Conservation (phyloP, 2,329 filamentous ascomycete genomes). For the Epichloe elymi region DNA sequence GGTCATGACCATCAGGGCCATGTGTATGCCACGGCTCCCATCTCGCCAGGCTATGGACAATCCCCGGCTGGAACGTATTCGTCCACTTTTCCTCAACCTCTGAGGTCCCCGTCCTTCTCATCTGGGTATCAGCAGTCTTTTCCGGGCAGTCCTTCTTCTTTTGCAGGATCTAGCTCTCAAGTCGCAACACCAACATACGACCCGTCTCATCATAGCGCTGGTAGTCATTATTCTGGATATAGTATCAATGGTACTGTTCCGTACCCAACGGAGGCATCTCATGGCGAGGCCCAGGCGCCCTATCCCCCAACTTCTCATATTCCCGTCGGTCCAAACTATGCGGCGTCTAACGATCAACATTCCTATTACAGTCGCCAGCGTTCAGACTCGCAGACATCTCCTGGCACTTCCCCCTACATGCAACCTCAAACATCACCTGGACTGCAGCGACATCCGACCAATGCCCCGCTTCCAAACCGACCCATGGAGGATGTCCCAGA, state of each 20-base stretch:
- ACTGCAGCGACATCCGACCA: conserved; percentile 44
- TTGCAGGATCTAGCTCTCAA: conserved; percentile 13
- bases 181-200: conserved; percentile 22
- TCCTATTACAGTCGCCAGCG: conserved; percentile 31
- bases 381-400: conserved; percentile 37
- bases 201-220: conserved; percentile 18
- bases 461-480: conserved; percentile 44
- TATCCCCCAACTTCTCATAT: conserved; percentile 41
- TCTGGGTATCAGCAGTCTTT: conserved; percentile 28
- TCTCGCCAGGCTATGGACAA: conserved; percentile 23
- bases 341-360: conserved; percentile 30
- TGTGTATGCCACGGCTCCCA: conserved; percentile 22
- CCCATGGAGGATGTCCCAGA: conserved; percentile 33
- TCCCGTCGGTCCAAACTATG: conserved; percentile 37
- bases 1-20: conserved; percentile 29
- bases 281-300: conserved; percentile 23
- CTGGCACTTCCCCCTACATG: conserved; percentile 31
- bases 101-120: conserved; percentile 17
- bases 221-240: conserved; percentile 19
- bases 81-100: conserved; percentile 8
- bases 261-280: conserved; percentile 14
- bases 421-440: conserved; percentile 30
- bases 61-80: conserved; percentile 24
- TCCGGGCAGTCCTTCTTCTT: conserved; percentile 21
- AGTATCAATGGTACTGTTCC: conserved; percentile 16